These are phyloP conservation scores for Pleurotus pulmonarius DNA, from an alignment of 768 basidiomycete genomes.

Conservation along the genomic window DNA sequence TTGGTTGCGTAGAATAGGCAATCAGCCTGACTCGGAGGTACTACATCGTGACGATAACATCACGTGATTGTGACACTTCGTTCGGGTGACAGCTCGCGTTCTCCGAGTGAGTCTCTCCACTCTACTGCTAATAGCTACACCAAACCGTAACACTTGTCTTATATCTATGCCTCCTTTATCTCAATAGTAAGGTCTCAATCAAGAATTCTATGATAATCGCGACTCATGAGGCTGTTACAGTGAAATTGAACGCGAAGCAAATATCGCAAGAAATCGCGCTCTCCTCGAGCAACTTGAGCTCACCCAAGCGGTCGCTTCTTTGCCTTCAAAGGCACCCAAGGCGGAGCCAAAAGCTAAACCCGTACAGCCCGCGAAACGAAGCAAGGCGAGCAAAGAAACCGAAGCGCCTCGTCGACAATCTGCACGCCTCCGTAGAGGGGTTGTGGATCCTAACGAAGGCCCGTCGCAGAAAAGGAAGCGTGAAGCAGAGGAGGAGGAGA, in stretches of 20 bases:
- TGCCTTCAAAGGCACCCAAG: slow-evolving; percentile 24
- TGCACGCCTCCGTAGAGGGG: slow-evolving; percentile 49
- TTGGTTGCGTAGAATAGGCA: no score
- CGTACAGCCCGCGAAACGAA: slow-evolving; percentile 55
- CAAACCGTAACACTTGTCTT: no score
- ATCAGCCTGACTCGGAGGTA: no score
- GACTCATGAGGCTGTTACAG: slow-evolving; percentile 16
- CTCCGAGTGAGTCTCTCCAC: no score
- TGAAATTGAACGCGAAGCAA: slow-evolving; percentile 74
- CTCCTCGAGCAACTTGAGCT: slow-evolving; percentile 71
- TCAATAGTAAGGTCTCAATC: slow-evolving; percentile 40
- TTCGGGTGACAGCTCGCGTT: no score
- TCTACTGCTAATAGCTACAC: no score
- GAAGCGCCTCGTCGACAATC: slow-evolving; percentile 64
- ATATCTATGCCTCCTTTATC: slow-evolving; percentile 23
- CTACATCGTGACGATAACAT: no score
- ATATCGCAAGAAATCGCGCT: slow-evolving; percentile 77
- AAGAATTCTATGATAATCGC: no score
- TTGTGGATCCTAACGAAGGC: slow-evolving; percentile 58
- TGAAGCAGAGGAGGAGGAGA: slow-evolving; percentile 57
- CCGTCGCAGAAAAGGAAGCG: slow-evolving; percentile 61
- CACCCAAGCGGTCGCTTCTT: slow-evolving; percentile 46
- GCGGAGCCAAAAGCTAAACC: slow-evolving; percentile 44
- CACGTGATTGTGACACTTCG: no score
- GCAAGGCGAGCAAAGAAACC: slow-evolving; percentile 40